Evolutionary conservation across 2,329 filamentous ascomycete species (phyloP).

Genomic region (Cladosporium velox): DNA sequence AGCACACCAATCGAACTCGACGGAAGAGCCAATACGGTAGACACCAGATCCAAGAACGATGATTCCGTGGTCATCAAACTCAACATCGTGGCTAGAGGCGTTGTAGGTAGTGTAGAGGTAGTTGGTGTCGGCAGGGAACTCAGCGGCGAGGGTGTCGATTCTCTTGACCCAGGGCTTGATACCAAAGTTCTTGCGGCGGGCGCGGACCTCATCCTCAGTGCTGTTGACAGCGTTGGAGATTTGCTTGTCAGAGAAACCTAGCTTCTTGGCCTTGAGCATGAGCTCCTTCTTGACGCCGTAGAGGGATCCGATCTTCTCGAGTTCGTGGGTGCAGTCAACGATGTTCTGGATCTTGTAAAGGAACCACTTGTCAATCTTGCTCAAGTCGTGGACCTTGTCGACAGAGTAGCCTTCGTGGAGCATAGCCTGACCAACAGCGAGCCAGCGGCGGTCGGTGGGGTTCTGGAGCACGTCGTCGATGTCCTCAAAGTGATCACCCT

Average conservation of each 20-base stretch:
- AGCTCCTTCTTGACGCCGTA: constrained; percentile 85
- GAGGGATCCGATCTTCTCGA: constrained; percentile 80
- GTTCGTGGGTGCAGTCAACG: constrained; percentile 82
- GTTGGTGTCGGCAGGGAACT: constrained; percentile 93
- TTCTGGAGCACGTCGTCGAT: constrained; percentile 87
- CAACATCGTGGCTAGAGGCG: constrained; percentile 87
- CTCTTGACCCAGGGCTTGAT: constrained; percentile 97
- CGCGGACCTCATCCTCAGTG: constrained; percentile 87
- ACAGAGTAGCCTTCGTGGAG: constrained; percentile 94
- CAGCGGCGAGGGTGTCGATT: constrained; percentile 95
- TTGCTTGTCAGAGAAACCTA: constrained; percentile 96
- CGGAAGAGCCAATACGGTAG: constrained; percentile 95
- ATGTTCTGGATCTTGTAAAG: constrained; percentile 97
- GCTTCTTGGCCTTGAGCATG: constrained; percentile 89
- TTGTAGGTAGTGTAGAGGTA: constrained; percentile 99
- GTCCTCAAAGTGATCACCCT: constrained; percentile 92
- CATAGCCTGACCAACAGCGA: constrained; percentile 97
- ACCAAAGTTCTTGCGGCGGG: constrained; percentile 78
- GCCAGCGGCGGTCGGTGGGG: constrained; percentile 94
- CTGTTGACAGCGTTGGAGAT: constrained; percentile 83
- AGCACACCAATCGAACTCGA: constrained; percentile 98
- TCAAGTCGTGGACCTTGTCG: constrained; percentile 86
- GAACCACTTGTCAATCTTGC: constrained; percentile 99
- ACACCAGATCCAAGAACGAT: constrained; percentile 91
- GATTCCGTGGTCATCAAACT: constrained; percentile 87